phyloP scores from a whole-genome alignment of 2,329 filamentous ascomycete genomes.

The Scopulariopsis brevicaulis region DNA sequence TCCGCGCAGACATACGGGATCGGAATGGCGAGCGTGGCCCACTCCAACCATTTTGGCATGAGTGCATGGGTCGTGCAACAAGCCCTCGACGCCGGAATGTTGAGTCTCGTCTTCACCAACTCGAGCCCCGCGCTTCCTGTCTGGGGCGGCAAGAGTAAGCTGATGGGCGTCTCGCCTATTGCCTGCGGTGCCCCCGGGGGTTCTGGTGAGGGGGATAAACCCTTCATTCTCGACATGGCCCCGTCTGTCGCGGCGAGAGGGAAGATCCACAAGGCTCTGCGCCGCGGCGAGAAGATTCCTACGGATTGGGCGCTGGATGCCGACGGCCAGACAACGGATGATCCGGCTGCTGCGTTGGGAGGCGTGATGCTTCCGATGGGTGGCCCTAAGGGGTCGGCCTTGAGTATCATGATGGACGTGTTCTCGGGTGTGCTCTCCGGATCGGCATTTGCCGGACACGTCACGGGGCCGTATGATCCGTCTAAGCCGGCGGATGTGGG shows the following conservation, averaged over 20 bases:
- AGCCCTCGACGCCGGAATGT: constrained; percentile 60
- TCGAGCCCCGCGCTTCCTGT: constrained; percentile 61
- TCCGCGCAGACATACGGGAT: constrained; percentile 57
- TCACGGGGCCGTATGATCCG: constrained; percentile 66
- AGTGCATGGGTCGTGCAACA: constrained; percentile 70
- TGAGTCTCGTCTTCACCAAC: constrained; percentile 61
- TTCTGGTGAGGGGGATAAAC: constrained; percentile 27
- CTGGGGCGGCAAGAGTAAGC: constrained; percentile 55
- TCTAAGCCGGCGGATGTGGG: constrained; percentile 59
- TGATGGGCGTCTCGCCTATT: constrained; percentile 65
- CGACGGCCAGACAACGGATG: constrained; percentile 57
- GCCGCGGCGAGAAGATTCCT: constrained; percentile 59
- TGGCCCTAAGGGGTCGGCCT: constrained; percentile 67
- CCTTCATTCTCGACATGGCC: constrained; percentile 65
- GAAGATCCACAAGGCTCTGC: constrained; percentile 60
- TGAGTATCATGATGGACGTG: constrained; percentile 82
- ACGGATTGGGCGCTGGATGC: constrained; percentile 64
- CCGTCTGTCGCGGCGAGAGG: constrained; percentile 59
- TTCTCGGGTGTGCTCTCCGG: constrained; percentile 72
- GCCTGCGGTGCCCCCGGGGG: constrained; percentile 61
- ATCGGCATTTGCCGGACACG: constrained; percentile 66
- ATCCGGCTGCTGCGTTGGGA: constrained; percentile 58
- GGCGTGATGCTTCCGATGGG: constrained; percentile 83
- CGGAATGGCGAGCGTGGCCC: constrained; percentile 64
- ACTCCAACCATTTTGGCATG: constrained; percentile 80